Conservation (phyloP, 257 asterid genomes). For the Verbena officinalis region DNA sequence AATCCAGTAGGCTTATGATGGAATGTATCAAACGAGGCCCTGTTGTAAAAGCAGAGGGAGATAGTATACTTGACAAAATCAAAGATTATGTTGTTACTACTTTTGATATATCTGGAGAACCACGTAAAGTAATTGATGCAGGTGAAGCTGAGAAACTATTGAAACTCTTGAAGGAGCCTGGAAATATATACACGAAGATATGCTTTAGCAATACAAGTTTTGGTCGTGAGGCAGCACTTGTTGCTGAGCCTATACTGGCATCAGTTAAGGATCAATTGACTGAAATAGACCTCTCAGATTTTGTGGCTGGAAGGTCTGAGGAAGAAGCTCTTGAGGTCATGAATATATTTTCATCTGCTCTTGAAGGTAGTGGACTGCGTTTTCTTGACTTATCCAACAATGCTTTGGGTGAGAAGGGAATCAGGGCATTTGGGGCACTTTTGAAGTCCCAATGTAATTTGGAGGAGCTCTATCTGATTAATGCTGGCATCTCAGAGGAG, state of each 20-base stretch:
- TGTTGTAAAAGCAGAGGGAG: slow-evolving; percentile 45
- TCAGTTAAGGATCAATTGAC: slow-evolving; percentile 68
- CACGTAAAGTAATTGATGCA: slow-evolving; percentile 59
- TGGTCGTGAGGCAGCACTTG: slow-evolving; percentile 77
- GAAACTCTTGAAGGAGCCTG: slow-evolving; percentile 59
- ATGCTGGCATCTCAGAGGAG: slow-evolving; percentile 89
- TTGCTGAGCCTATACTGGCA: slow-evolving; percentile 69
- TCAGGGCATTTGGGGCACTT: slow-evolving; percentile 76
- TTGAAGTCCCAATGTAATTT: slow-evolving; percentile 65
- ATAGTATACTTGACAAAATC: slow-evolving; percentile 45
- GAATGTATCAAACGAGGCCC: slow-evolving; percentile 86
- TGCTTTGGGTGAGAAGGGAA: slow-evolving; percentile 94
- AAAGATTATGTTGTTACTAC: slow-evolving; percentile 48
- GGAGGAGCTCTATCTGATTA: slow-evolving; percentile 89
- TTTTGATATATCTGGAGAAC: slow-evolving; percentile 88
- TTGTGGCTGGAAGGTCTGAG: slow-evolving; percentile 85
- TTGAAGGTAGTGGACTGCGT: slow-evolving; percentile 67
- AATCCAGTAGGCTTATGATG: slow-evolving; percentile 86
- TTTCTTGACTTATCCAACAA: slow-evolving; percentile 79
- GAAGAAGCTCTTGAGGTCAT: slow-evolving; percentile 93
- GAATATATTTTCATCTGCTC: slow-evolving; percentile 69
- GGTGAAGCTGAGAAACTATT: slow-evolving; percentile 70
- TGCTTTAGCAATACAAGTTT: slow-evolving; percentile 94
- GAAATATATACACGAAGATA: slow-evolving; percentile 60
- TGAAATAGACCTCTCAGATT: slow-evolving; percentile 91